Conservation (phyloP, 2,329 filamentous ascomycete species). For the Zopfia rhizophila region DNA sequence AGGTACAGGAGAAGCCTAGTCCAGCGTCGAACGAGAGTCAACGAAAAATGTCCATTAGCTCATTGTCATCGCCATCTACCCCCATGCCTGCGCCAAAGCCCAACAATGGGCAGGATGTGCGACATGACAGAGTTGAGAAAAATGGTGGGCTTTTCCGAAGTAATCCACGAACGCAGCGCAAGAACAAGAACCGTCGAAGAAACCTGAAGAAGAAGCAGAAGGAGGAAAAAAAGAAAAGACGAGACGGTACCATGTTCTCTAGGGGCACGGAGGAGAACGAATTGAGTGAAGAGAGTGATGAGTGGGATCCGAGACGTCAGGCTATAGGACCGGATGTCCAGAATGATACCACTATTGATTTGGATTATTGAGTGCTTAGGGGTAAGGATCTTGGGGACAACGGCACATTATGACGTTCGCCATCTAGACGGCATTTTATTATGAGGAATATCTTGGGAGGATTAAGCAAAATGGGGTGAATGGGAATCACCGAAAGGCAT, state of each 20-base stretch:
- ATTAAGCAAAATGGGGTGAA: too few relatives aligned
- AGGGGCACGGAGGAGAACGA: conserved; percentile 29
- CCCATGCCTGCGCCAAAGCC: background rate
- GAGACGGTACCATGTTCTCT: conserved; percentile 26
- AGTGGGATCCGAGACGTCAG: conserved; percentile 57
- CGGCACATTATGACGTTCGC: too few relatives aligned
- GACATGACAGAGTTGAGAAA: background rate
- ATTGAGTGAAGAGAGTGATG: conserved; percentile 45
- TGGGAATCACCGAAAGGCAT: too few relatives aligned
- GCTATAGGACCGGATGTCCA: conserved; percentile 57
- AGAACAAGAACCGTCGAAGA: conserved; percentile 48
- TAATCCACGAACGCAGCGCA: background rate
- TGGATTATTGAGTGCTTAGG: conserved; percentile 62
- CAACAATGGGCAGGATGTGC: background rate
- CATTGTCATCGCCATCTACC: background rate
- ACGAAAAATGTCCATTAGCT: too few relatives aligned
- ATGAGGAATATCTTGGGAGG: too few relatives aligned
- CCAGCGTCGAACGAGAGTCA: too few relatives aligned
- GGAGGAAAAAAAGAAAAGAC: conserved; percentile 33
- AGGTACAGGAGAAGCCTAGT: too few relatives aligned
- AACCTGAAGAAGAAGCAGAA: conserved; percentile 44
- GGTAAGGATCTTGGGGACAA: too few relatives aligned
- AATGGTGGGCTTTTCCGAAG: background rate
- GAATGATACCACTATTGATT: conserved; percentile 50
- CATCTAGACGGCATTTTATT: too few relatives aligned